Base-by-base conservation (phyloP, 352 stramenopile genomes). In the Phytophthora tubulina region DNA sequence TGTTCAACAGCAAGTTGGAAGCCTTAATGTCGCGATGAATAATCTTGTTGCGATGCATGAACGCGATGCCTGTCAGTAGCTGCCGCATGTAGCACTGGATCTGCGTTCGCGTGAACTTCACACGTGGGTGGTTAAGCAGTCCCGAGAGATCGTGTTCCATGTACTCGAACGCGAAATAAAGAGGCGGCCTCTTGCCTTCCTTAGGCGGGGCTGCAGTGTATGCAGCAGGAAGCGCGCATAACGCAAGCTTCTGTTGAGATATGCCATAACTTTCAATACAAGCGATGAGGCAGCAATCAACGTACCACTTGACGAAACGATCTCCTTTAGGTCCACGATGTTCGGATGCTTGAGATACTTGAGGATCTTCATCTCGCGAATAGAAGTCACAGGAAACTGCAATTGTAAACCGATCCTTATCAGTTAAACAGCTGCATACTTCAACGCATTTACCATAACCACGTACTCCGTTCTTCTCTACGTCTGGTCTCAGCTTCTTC, bases 311-410 rank as follows among this genome's bases (percentile, higher is more conserved):
- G 88, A 93, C 11, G 87, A 94, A 21, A 99, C 96, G 62, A 99
- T 97, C 70, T 99, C 97, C 60, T 98, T 94, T 59, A 99, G 86
- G 36, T 91, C 80, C n/a, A 99, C 76, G 50, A 99, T 90, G 77
- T 98, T 99, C 13, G 91, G 90, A 70, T 99, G 97, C 38, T 91
- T 91, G 0, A 99, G 80, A 39, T 94, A 88, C 78, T 99, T 98
- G 4, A 99, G 80, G 51, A 99, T 99, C 82, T 99, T 99, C 76
- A 99, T 99, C 75, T 99, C 97, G 13, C 97, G 91, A 59, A 99
- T 97, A 11, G 97, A 97, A 30, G 95, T 99, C 38, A 98, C 82
- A 2, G 97, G 96, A 56, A 99, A 96, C 90, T 98, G 42, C 6
- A 67, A 31, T 10, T 39, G 33, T 7, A 72, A 54, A 42, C 38